Base-by-base conservation (phyloP, 345 rosid genomes). In the Tarenaya hassleriana region DNA sequence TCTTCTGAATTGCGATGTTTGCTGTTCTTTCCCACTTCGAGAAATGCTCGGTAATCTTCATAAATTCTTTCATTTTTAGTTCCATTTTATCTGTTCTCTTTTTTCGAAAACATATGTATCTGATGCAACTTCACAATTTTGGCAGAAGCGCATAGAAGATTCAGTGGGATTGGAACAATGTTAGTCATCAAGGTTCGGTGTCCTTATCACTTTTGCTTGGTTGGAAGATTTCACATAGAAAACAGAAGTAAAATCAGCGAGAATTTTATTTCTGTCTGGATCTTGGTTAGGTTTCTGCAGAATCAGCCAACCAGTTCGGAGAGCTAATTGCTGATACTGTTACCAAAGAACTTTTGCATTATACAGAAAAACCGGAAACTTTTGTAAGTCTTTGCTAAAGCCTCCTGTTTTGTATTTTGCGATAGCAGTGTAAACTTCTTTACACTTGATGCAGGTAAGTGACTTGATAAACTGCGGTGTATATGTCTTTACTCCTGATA, bases 361-460 rank as follows among this genome's bases (percentile, higher is more conserved):
- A 88, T 48, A 80, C 90, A 2, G 96, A 88, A 69, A 88, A 88
- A 65, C 96, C 96, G 4, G 94, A 88, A 57, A 88, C 96, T 60
- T 88, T 88, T 59, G 96, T 88, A 77, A 11, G 75, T 69, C 10
- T 64, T 43, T 53, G n/a, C 37, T 59, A 31, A 67, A 17, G 21
- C 50, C 29, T 44, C 52, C 7, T 15, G 14, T 9, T 57, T 51
- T 18, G 7, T 1, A 6, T 41, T 31, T 13, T 38, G 17, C 33
- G 31, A 41, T 48, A 50, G 16, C 47, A 16, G 27, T 17, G 5
- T 24, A 5, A 24, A 24, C 16, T 44, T 29, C 9, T 12, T 8
- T 37, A 15, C 31, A 29, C 20, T 50, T 29, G 12, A 38, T 67
- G 80, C 80, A 84, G 94, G 94, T 88, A 7, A 88, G 88, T 66